phyloP scores from a whole-genome alignment of 176 grass and related monocot species.

The Areca catechu region DNA sequence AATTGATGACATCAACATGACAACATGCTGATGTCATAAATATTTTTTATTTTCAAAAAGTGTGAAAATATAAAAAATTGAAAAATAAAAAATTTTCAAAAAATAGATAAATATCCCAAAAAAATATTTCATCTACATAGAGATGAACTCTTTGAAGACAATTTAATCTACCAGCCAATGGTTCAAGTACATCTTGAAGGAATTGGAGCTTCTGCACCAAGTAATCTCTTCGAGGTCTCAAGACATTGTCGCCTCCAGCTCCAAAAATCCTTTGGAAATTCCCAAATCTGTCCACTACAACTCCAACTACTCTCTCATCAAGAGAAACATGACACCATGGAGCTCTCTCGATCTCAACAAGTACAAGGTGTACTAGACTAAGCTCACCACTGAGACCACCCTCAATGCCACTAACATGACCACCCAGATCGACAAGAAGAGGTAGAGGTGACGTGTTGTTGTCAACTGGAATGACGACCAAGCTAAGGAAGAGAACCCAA shows the following conservation, averaged over 20 bases:
- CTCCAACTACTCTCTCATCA: neutral
- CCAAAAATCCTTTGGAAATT: too few species aligned
- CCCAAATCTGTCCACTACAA: neutral
- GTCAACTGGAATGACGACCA: too few species aligned
- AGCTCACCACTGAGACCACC: neutral
- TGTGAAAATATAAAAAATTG: too few species aligned
- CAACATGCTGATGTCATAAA: too few species aligned
- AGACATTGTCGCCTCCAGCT: neutral
- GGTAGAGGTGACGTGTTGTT: neutral
- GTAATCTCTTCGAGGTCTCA: neutral
- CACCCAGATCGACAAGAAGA: slow-evolving; percentile 71
- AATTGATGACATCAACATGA: too few species aligned
- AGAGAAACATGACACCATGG: neutral
- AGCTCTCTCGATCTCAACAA: slow-evolving; percentile 13
- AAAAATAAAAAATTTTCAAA: too few species aligned
- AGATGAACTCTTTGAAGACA: slow-evolving; percentile 4
- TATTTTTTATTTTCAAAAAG: too few species aligned
- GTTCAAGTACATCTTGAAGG: slow-evolving; percentile 7
- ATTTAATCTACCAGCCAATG: neutral
- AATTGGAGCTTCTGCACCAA: neutral
- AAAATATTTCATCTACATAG: too few species aligned
- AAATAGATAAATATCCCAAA: too few species aligned
- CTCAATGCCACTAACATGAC: slow-evolving; percentile 35
- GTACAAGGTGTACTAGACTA: slow-evolving; percentile 36
- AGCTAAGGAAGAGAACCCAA: slow-evolving; percentile 1